These are phyloP conservation scores for Cocos nucifera DNA, from an alignment of 176 grass and related monocot genomes.

Conservation along the genomic window DNA sequence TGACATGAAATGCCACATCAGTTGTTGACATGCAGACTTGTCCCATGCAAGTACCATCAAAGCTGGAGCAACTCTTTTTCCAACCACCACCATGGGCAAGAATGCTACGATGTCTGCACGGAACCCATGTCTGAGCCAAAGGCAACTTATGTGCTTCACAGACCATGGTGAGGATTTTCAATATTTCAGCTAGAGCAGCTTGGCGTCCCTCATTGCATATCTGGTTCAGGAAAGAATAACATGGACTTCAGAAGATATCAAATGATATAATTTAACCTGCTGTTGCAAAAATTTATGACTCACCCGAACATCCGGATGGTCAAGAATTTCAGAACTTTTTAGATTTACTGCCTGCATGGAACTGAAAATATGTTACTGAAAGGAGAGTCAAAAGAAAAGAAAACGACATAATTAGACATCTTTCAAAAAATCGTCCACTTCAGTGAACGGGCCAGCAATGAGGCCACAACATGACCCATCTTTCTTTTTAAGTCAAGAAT, in stretches of 20 bases:
- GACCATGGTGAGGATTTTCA: constrained; percentile 62
- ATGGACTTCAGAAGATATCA: background rate
- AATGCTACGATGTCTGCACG: constrained; percentile 65
- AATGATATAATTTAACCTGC: no score
- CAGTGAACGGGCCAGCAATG: no score
- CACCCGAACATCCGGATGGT: constrained; percentile 80
- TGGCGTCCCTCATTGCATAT: constrained; percentile 95
- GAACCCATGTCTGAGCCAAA: constrained; percentile 93
- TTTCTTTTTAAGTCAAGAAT: no score
- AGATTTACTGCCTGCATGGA: constrained; percentile 81
- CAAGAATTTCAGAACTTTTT: constrained; percentile 76
- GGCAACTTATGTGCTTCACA: constrained; percentile 87
- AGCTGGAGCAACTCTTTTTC: constrained; percentile 80
- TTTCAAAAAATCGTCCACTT: no score
- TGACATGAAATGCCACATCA: constrained; percentile 80
- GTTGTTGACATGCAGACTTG: constrained; percentile 94
- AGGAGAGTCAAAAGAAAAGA: background rate
- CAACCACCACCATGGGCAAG: constrained; percentile 80
- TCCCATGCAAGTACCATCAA: constrained; percentile 75
- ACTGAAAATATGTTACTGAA: constrained; percentile 12
- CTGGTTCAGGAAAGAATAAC: constrained; percentile 33
- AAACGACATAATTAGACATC: constrained; percentile 6
- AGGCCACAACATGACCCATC: no score
- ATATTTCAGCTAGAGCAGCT: constrained; percentile 81
- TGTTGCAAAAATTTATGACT: background rate